Evolutionary conservation across 208 protist genomes (phyloP).

Genomic region (Trypanosoma melophagium): DNA sequence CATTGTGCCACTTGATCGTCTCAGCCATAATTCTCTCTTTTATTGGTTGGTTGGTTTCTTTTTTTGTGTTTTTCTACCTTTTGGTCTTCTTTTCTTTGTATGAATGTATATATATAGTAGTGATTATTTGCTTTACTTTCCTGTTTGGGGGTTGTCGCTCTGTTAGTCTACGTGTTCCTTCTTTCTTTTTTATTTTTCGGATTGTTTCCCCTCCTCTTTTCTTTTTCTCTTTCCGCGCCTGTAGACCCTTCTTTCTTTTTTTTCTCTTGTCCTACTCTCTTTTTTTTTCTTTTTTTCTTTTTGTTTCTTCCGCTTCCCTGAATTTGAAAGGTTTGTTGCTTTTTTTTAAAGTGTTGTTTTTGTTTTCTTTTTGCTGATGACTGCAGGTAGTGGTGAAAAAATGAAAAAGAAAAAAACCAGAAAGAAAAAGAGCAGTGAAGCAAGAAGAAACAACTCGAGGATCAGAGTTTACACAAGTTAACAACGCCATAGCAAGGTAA

Average conservation of each 20-base stretch:
- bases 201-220: background rate
- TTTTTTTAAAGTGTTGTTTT: no score
- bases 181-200: background rate
- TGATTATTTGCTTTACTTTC: background rate
- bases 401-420: background rate
- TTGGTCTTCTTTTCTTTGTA: background rate
- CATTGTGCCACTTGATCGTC: conserved; percentile 81
- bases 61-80: background rate
- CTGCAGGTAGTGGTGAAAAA: background rate
- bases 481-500: background rate
- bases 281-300: background rate
- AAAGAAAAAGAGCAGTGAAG: background rate
- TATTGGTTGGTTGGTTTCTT: background rate
- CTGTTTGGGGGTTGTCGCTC: background rate
- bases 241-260: background rate
- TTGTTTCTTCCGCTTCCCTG: no score
- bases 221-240: background rate
- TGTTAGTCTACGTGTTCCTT: background rate
- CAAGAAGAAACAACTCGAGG: background rate
- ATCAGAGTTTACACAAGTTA: no score
- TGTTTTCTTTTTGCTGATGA: no score
- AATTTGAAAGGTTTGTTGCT: no score
- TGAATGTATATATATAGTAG: background rate
- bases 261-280: background rate
- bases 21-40: conserved; percentile 51